These are phyloP conservation scores for Ceratocystis papillata DNA, from an alignment of 2,329 filamentous ascomycete species.

Conservation along the genomic window DNA sequence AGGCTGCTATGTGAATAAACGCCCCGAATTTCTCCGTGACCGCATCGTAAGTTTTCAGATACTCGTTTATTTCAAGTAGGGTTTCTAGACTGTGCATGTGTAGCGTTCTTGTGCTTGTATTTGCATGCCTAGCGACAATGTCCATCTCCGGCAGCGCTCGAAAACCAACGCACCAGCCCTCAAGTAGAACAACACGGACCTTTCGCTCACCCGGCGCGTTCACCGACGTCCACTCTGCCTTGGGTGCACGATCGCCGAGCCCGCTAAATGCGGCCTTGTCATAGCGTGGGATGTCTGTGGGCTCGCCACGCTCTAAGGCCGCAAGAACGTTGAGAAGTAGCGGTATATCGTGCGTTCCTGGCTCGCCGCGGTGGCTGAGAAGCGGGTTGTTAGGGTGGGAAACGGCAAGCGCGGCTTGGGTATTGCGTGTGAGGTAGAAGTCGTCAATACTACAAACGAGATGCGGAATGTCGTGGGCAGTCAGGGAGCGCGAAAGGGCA, in stretches of 20 bases:
- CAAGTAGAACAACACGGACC: conserved; percentile 63
- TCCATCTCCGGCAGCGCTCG: conserved; percentile 46
- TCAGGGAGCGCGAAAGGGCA: conserved; percentile 51
- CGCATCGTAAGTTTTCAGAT: conserved; percentile 38
- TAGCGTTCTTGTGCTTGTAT: conserved; percentile 39
- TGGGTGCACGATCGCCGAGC: conserved; percentile 61
- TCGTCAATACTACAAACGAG: conserved; percentile 78
- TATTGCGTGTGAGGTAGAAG: conserved; percentile 66
- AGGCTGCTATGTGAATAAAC: conserved; percentile 55
- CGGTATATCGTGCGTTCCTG: conserved; percentile 66
- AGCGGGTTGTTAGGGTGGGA: conserved; percentile 61
- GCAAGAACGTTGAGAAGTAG: conserved; percentile 37
- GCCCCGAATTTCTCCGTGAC: conserved; percentile 43
- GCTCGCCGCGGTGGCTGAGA: conserved; percentile 71
- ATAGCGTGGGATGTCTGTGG: conserved; percentile 59
- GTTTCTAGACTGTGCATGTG: conserved; percentile 40
- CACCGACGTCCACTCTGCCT: conserved; percentile 49
- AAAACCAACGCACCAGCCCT: conserved; percentile 89
- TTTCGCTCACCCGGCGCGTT: conserved; percentile 41
- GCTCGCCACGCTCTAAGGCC: conserved; percentile 47
- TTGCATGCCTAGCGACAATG: conserved; percentile 42
- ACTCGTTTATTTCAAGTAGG: conserved; percentile 42
- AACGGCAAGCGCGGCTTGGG: conserved; percentile 54
- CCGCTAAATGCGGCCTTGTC: conserved; percentile 72
- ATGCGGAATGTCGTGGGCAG: conserved; percentile 43